These are phyloP conservation scores for Erythrophleum ivorense DNA, from an alignment of 331 rosid species.

Conservation along the genomic window DNA sequence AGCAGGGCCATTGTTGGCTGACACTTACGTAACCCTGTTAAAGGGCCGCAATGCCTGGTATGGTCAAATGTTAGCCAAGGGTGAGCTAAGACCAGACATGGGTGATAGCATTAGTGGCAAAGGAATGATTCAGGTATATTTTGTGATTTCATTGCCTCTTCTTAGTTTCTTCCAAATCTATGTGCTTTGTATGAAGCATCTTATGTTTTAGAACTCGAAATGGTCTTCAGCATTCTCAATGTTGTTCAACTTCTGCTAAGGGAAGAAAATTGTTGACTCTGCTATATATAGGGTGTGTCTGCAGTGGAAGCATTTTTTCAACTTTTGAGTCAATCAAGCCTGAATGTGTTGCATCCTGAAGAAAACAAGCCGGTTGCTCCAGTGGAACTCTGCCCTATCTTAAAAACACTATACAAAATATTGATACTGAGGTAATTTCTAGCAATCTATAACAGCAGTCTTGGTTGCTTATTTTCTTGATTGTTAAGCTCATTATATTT, in stretches of 20 bases:
- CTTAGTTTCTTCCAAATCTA: not conserved
- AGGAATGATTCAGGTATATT: constrained; percentile 93
- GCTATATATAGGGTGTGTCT: constrained; percentile 74
- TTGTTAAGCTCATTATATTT: not conserved
- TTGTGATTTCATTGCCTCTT: constrained; percentile 1
- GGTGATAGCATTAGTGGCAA: constrained; percentile 93
- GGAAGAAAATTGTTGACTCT: not conserved
- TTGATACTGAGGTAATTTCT: constrained; percentile 67
- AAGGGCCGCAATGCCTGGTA: constrained; percentile 96
- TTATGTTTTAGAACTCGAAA: not conserved
- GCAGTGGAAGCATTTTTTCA: constrained; percentile 86
- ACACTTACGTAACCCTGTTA: constrained; percentile 84
- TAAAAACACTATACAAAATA: constrained; percentile 85
- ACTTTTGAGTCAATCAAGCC: constrained; percentile 87
- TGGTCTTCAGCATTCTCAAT: constrained; percentile 20
- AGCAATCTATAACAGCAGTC: constrained; percentile 4
- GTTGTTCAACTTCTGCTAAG: not conserved
- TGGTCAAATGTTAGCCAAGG: constrained; percentile 96
- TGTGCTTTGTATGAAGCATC: constrained; percentile 9
- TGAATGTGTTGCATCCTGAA: constrained; percentile 86
- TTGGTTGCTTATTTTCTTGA: not conserved
- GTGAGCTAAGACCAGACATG: constrained; percentile 83
- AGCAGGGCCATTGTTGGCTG: constrained; percentile 92
- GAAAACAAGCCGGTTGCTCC: constrained; percentile 92
- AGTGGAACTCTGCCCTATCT: constrained; percentile 90